A percentile compares a stretch with the other conserved stretches of the same genome.
phyloP scores from a whole-genome alignment of 1,139 yeast species.

The Suzukiozyma palmioleophila region DNA sequence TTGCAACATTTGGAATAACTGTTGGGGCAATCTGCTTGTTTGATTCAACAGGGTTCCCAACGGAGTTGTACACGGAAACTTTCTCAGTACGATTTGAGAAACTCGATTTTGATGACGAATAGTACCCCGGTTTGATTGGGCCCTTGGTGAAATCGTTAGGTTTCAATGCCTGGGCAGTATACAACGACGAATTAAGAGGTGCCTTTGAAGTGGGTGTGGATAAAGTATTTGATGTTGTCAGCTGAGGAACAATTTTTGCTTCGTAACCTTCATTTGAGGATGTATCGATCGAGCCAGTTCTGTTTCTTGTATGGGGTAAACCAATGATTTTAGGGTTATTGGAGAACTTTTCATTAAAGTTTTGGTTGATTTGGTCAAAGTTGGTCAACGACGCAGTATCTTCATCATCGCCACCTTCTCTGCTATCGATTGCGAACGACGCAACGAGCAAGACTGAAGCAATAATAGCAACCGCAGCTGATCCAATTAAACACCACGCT shows the following conservation, averaged over 20 bases:
- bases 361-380: slow-evolving; percentile 12
- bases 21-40: slow-evolving; percentile 32
- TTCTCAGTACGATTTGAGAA: slow-evolving; percentile 17
- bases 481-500: slow-evolving; percentile 64
- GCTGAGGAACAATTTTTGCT: slow-evolving; percentile 9
- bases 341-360: slow-evolving; percentile 17
- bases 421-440: slow-evolving; percentile 12
- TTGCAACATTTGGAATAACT: slow-evolving; percentile 25
- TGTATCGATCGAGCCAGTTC: slow-evolving; percentile 3
- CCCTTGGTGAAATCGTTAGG: slow-evolving; percentile 32
- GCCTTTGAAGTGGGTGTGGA: slow-evolving; percentile 8
- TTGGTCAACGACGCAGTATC: slow-evolving; percentile 4
- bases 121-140: slow-evolving; percentile 3
- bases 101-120: slow-evolving; percentile 4
- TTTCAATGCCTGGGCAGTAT: slow-evolving; percentile 31
- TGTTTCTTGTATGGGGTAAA: slow-evolving; percentile 3
- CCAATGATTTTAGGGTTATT: slow-evolving; percentile 5
- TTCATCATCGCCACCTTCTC: slow-evolving; percentile 23
- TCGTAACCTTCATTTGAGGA: slow-evolving; percentile 6
- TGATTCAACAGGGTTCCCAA: slow-evolving; percentile 29
- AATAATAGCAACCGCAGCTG: slow-evolving; percentile 52
- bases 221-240: background rate
- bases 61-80: slow-evolving; percentile 25
- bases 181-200: slow-evolving; percentile 18
- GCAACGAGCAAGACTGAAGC: slow-evolving; percentile 26